Evolutionary conservation across 1,284 basidiomycete genomes (phyloP).

Genomic region (Hymenochaete sp.): DNA sequence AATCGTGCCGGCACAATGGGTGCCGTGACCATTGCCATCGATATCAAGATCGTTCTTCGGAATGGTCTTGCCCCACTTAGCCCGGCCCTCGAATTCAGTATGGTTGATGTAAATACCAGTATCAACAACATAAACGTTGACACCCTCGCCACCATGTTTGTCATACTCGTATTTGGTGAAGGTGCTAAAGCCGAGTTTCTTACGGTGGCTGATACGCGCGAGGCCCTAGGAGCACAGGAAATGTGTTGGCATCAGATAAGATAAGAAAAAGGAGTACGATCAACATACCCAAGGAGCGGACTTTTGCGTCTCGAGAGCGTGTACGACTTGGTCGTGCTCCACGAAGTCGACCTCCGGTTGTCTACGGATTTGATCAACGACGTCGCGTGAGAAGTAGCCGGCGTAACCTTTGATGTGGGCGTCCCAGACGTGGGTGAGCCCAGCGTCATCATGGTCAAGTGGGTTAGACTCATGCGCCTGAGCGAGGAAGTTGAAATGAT

Average conservation of each 20-base stretch:
- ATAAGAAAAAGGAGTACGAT: constrained; percentile 2
- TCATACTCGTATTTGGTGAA: constrained; percentile 86
- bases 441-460: constrained; percentile 35
- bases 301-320: constrained; percentile 59
- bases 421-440: constrained; percentile 66
- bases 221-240: constrained; percentile 56
- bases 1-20: constrained; percentile 82
- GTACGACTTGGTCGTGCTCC: constrained; percentile 88
- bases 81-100: constrained; percentile 82
- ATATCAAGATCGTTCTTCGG: constrained; percentile 68
- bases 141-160: constrained; percentile 74
- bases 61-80: constrained; percentile 78
- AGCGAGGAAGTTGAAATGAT: constrained; percentile 68
- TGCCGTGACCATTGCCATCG: constrained; percentile 67
- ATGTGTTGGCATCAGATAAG: constrained; percentile 7
- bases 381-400: constrained; percentile 70
- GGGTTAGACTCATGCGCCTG: constrained; percentile 47
- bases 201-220: constrained; percentile 88
- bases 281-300: constrained; percentile 83
- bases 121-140: constrained; percentile 79
- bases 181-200: constrained; percentile 69
- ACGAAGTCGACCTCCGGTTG: constrained; percentile 91
- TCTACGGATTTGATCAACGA: constrained; percentile 72
- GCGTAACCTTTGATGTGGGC: constrained; percentile 75
- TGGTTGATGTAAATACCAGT: constrained; percentile 89